A percentile compares a stretch with the other conserved stretches of the same genome.
Conservation (phyloP, 352 stramenopile genomes). For the Aphanomyces stellatus region DNA sequence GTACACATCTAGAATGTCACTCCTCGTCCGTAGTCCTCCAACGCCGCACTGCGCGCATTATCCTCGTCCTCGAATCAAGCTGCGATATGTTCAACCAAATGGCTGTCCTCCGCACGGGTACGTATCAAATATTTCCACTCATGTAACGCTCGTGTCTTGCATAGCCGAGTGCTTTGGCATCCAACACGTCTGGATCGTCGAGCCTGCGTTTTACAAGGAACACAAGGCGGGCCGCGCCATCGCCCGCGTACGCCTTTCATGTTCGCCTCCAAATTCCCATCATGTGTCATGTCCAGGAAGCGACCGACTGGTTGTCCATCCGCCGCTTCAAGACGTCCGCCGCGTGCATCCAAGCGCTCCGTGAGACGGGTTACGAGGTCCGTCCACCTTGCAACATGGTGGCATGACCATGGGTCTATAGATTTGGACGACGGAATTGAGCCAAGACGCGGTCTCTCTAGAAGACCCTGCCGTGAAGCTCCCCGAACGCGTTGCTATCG, state of each 20-base stretch:
- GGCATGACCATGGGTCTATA: conserved; percentile 24
- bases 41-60: conserved; percentile 28
- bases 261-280: neutral
- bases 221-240: conserved; percentile 27
- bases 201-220: conserved; percentile 30
- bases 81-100: conserved; percentile 35
- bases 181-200: conserved; percentile 63
- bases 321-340: conserved; percentile 59
- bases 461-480: conserved; percentile 28
- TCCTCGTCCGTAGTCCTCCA: conserved; percentile 24
- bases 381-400: neutral
- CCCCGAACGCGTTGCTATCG: conserved; percentile 72
- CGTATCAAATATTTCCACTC: neutral
- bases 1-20: neutral
- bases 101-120: conserved; percentile 29
- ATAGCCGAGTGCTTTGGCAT: conserved; percentile 56
- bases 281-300: conserved; percentile 14
- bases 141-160: too few species aligned
- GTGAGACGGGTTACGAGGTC: conserved; percentile 27
- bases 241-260: conserved; percentile 21
- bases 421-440: conserved; percentile 79
- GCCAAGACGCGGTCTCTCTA: conserved; percentile 38
- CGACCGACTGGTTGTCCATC: conserved; percentile 60
- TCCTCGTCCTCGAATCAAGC: conserved; percentile 35
- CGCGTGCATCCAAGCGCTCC: conserved; percentile 49